Conservation (phyloP, 208 protist species). For the Acanthamoeba healyi region DNA sequence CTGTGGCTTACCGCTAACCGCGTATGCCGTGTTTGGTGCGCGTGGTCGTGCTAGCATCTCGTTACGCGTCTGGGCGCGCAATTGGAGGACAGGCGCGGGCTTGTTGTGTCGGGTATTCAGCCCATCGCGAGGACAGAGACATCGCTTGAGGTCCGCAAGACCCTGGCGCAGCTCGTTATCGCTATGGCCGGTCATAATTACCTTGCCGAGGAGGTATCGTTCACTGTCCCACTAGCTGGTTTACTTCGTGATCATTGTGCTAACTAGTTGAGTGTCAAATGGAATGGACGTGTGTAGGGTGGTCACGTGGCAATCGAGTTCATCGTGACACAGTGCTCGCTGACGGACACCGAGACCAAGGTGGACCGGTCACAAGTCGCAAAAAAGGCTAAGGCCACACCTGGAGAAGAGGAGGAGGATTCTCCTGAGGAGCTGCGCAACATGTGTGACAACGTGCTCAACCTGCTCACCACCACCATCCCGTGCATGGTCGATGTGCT, state of each 20-base stretch:
- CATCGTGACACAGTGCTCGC: conserved; percentile 77
- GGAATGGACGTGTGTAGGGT: neutral
- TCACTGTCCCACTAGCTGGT: too few relatives aligned
- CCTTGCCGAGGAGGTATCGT: conserved; percentile 60
- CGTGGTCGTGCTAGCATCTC: neutral
- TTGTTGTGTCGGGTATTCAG: conserved; percentile 83
- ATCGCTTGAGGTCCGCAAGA: conserved; percentile 76
- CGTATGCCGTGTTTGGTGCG: too few relatives aligned
- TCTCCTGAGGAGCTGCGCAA: conserved; percentile 76
- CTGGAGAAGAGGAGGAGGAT: conserved; percentile 38
- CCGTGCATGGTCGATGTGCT: conserved; percentile 83
- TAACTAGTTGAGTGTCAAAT: too few relatives aligned
- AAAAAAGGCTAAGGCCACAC: conserved; percentile 50
- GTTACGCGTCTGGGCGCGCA: neutral
- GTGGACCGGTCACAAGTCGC: neutral
- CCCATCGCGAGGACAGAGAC: conserved; percentile 77
- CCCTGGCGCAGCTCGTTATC: conserved; percentile 81
- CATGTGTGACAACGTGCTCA: conserved; percentile 84
- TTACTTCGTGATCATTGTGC: too few relatives aligned
- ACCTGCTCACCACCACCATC: conserved; percentile 84
- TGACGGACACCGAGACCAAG: conserved; percentile 48
- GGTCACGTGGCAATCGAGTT: conserved; percentile 81
- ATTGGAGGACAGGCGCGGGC: conserved; percentile 77
- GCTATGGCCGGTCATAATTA: conserved; percentile 81
- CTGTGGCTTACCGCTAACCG: neutral